Evolutionary conservation across 164 flowering plant genomes (phyloP).

Genomic region (Stephania cephalantha): DNA sequence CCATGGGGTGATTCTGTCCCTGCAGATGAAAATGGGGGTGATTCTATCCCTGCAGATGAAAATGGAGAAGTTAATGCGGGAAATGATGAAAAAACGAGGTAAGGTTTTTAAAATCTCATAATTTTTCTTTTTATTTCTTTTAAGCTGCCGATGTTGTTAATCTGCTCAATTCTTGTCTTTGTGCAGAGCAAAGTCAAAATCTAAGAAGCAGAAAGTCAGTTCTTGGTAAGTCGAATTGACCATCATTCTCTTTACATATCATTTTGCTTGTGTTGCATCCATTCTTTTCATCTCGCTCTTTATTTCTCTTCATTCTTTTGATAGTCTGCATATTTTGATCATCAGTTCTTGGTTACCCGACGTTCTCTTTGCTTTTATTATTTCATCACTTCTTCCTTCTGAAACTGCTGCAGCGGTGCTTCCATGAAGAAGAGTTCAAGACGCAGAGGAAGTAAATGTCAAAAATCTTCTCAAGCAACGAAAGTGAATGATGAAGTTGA

Average conservation of each 20-base stretch:
- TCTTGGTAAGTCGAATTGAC: conserved; percentile 15
- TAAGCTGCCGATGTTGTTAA: background rate
- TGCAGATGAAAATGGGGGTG: conserved; percentile 18
- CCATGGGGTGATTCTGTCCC: conserved; percentile 17
- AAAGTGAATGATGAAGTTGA: conserved; percentile 8
- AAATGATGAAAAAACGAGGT: conserved; percentile 34
- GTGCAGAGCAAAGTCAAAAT: conserved; percentile 15
- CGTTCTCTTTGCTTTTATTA: background rate
- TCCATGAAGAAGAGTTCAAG: conserved; percentile 13
- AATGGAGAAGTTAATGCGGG: conserved; percentile 16
- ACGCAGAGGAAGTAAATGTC: conserved; percentile 9
- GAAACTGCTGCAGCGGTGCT: conserved; percentile 19
- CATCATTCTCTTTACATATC: background rate
- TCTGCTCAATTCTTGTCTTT: background rate
- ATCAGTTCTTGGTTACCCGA: background rate
- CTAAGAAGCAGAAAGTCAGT: conserved; percentile 12
- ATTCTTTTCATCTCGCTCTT: background rate
- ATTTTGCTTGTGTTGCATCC: background rate
- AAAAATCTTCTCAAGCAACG: conserved; percentile 5
- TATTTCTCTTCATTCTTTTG: background rate
- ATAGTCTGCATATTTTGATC: background rate
- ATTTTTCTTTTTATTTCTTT: background rate
- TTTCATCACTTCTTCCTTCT: background rate
- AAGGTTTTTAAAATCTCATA: conserved; percentile 12
- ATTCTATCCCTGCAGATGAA: conserved; percentile 9